phyloP scores from a whole-genome alignment of 805 yeast species.

The Metschnikowia colocasiae region DNA sequence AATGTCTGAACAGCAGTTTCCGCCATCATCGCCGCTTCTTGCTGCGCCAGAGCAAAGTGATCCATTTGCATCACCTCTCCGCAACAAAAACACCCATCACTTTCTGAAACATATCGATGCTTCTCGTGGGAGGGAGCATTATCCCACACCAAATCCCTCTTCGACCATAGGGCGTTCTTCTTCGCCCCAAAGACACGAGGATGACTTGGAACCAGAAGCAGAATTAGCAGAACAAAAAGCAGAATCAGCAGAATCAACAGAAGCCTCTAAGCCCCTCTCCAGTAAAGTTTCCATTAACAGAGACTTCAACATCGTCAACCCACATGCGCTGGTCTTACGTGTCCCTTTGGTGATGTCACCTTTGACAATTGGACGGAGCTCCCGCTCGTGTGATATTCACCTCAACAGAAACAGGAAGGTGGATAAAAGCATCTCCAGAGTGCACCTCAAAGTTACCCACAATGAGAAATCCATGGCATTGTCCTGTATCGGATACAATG shows the following conservation, averaged over 20 bases:
- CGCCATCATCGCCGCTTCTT: constrained; percentile 51
- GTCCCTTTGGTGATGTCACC: constrained; percentile 42
- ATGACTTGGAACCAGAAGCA: background rate
- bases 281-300: constrained; percentile 22
- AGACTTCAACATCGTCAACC: constrained; percentile 36
- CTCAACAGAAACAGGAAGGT: constrained; percentile 28
- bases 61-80: constrained; percentile 10
- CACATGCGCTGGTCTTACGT: constrained; percentile 29
- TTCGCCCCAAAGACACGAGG: constrained; percentile 30
- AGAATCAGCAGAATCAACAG: background rate
- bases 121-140: constrained; percentile 28
- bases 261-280: background rate
- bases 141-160: constrained; percentile 75
- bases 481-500: constrained; percentile 80
- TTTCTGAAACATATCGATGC: background rate
- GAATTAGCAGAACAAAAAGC: background rate
- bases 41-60: constrained; percentile 23
- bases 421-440: constrained; percentile 62
- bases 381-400: constrained; percentile 52
- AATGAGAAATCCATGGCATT: constrained; percentile 44
- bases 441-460: constrained; percentile 55
- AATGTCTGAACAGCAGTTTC: constrained; percentile 36
- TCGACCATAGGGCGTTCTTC: constrained; percentile 41
- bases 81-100: constrained; percentile 1
- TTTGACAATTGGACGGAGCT: constrained; percentile 64